Evolutionary conservation across 129 eudicot species (phyloP).

Genomic region (Rutidosis leptorrhynchoides): DNA sequence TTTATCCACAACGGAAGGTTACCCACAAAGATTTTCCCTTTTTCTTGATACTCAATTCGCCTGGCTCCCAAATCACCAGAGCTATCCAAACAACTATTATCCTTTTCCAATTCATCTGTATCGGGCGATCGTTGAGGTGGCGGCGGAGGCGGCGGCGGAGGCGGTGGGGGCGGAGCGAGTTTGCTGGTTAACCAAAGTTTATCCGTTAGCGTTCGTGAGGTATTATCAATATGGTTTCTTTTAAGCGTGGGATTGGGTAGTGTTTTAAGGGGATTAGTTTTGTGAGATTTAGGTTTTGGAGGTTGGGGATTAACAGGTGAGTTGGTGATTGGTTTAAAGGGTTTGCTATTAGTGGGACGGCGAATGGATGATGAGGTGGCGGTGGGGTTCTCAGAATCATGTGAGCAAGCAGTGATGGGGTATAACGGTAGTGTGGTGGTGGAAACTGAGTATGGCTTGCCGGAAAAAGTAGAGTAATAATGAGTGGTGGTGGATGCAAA

Average conservation of each 20-base stretch:
- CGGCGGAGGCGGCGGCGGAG: slow-evolving; percentile 33
- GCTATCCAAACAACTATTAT: neutral
- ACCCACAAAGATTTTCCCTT: slow-evolving; percentile 83
- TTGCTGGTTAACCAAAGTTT: slow-evolving; percentile 88
- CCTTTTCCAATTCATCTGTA: slow-evolving; percentile 8
- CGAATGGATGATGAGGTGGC: slow-evolving; percentile 32
- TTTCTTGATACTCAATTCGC: slow-evolving; percentile 44
- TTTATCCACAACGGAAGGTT: slow-evolving; percentile 82
- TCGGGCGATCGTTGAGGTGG: neutral
- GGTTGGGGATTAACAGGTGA: slow-evolving; percentile 32
- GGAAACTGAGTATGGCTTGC: slow-evolving; percentile 31
- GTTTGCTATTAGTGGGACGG: slow-evolving; percentile 43
- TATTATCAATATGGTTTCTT: slow-evolving; percentile 25
- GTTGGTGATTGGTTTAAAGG: slow-evolving; percentile 29
- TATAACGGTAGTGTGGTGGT: slow-evolving; percentile 24
- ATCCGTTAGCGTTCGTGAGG: slow-evolving; percentile 44
- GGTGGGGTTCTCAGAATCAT: slow-evolving; percentile 28
- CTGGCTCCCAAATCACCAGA: slow-evolving; percentile 11
- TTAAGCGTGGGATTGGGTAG: slow-evolving; percentile 35
- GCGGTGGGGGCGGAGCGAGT: slow-evolving; percentile 76
- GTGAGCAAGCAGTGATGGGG: slow-evolving; percentile 35
- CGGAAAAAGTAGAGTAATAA: slow-evolving; percentile 38
- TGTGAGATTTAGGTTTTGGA: slow-evolving; percentile 34
- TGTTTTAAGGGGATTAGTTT: slow-evolving; percentile 41
- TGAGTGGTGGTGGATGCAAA: slow-evolving; percentile 54